These are phyloP conservation scores for Russula lepida DNA, from an alignment of 768 basidiomycete species.

Conservation along the genomic window DNA sequence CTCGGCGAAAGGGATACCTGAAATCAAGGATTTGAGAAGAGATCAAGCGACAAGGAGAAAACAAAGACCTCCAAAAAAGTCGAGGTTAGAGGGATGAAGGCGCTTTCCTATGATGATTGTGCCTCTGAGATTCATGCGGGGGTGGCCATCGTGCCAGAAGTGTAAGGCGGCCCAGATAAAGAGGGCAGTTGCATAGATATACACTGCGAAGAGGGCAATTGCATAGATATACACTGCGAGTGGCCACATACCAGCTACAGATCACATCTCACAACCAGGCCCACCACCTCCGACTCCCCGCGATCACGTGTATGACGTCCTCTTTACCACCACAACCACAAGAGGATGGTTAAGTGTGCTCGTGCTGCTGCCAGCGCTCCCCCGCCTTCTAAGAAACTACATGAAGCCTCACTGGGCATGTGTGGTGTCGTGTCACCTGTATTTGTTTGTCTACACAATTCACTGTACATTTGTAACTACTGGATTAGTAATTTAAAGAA, in stretches of 20 bases:
- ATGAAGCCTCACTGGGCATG: no score
- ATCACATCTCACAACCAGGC: no score
- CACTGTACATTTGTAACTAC: no score
- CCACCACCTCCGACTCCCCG: no score
- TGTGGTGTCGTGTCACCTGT: no score
- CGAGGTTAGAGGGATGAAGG: constrained; percentile 18
- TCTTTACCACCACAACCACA: neutral
- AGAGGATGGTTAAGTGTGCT: constrained; percentile 13
- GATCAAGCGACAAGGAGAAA: no score
- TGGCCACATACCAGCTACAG: no score
- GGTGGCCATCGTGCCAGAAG: neutral
- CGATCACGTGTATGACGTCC: no score
- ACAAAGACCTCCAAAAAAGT: constrained; percentile 28
- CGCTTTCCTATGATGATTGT: constrained; percentile 23
- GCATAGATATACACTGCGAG: no score
- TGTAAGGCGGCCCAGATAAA: neutral
- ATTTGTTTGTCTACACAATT: no score
- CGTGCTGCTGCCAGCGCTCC: neutral
- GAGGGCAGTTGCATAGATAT: neutral
- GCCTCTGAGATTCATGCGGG: constrained; percentile 20
- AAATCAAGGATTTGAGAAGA: neutral
- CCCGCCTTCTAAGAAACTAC: constrained; percentile 33
- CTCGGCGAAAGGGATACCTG: constrained; percentile 32
- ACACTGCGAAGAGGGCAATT: neutral
- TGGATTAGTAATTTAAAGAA: no score